Evolutionary conservation across 306 rosid genomes (phyloP).

Genomic region (Prosopis cineraria): DNA sequence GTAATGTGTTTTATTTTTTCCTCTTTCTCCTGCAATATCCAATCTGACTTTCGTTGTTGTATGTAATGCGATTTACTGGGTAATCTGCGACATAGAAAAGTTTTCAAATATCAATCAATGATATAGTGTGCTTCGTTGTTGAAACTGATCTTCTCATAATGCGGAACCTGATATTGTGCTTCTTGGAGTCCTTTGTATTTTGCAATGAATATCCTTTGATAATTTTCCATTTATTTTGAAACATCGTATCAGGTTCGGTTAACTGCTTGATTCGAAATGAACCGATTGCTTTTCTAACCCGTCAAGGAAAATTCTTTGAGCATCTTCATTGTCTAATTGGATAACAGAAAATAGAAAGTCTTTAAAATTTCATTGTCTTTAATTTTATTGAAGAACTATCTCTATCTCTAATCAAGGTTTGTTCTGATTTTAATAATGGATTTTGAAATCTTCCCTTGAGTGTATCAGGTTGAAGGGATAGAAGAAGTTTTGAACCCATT

Average conservation of each 20-base stretch:
- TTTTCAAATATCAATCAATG: not conserved
- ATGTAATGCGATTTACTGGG: not conserved
- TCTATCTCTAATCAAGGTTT: not conserved
- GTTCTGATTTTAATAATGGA: not conserved
- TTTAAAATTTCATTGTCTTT: not conserved
- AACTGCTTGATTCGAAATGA: not conserved
- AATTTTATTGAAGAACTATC: not conserved
- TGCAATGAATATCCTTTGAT: not conserved
- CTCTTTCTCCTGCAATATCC: not conserved
- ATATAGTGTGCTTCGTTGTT: not conserved
- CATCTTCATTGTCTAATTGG: not conserved
- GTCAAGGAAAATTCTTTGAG: not conserved
- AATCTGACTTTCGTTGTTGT: not conserved
- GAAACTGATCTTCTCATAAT: not conserved
- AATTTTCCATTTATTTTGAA: not conserved
- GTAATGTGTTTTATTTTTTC: constrained; percentile 29
- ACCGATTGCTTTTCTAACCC: not conserved
- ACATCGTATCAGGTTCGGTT: not conserved
- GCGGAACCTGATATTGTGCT: not conserved
- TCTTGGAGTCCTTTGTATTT: too few species aligned
- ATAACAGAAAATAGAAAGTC: not conserved
- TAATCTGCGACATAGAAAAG: not conserved
- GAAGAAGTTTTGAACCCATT: constrained; percentile 55
- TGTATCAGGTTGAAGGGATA: constrained; percentile 78
- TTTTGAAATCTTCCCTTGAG: not conserved